Conservation (phyloP, 805 yeast genomes). For the Starmerella bombi region DNA sequence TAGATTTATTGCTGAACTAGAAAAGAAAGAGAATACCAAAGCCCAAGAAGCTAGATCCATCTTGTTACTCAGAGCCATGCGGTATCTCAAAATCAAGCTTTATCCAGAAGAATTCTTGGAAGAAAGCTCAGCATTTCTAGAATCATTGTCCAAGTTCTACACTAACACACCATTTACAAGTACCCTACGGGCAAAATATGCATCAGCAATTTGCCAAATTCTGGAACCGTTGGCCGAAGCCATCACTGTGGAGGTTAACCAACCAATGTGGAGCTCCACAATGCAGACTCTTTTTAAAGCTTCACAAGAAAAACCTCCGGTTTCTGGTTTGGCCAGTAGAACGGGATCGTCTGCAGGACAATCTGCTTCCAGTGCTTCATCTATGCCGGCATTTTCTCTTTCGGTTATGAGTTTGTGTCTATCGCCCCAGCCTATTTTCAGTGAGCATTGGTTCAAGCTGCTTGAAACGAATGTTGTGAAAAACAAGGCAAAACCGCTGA, state of each 20-base stretch:
- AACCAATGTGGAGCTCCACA: slow-evolving; percentile 88
- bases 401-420: slow-evolving; percentile 67
- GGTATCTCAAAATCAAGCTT: slow-evolving; percentile 61
- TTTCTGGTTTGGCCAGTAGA: slow-evolving; percentile 7
- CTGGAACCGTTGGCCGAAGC: slow-evolving; percentile 72
- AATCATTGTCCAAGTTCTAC: slow-evolving; percentile 76
- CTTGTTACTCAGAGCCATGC: slow-evolving; percentile 80
- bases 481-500: slow-evolving; percentile 45
- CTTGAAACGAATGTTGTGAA: slow-evolving; percentile 50
- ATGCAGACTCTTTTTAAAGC: slow-evolving; percentile 42
- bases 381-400: slow-evolving; percentile 38
- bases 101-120: slow-evolving; percentile 84
- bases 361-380: not conserved
- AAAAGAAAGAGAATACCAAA: slow-evolving; percentile 48
- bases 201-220: slow-evolving; percentile 66
- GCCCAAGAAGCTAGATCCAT: slow-evolving; percentile 52
- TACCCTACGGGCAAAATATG: slow-evolving; percentile 60
- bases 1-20: slow-evolving; percentile 82
- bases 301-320: slow-evolving; percentile 6
- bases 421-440: slow-evolving; percentile 63
- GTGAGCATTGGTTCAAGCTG: slow-evolving; percentile 54
- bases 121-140: slow-evolving; percentile 82
- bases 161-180: slow-evolving; percentile 41
- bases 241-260: slow-evolving; percentile 87
- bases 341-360: slow-evolving; percentile 3